phyloP scores from a whole-genome alignment of 768 basidiomycete genomes.

The Tulasnella sp. region DNA sequence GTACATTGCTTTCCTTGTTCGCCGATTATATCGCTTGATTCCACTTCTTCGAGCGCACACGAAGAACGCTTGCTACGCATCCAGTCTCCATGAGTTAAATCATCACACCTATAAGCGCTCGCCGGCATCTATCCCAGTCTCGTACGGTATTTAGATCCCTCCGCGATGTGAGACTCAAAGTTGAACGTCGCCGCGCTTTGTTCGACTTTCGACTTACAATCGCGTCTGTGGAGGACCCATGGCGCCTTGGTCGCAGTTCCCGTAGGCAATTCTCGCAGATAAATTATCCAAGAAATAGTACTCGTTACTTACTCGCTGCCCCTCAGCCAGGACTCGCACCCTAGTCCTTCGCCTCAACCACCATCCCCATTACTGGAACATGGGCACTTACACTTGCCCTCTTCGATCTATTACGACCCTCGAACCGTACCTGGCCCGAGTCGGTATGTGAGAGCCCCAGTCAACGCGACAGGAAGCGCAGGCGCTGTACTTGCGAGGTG shows the following conservation, averaged over 20 bases:
- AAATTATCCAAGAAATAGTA: neutral
- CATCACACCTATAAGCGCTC: no score
- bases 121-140: no score
- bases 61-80: no score
- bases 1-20: neutral
- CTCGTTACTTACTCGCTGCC: neutral
- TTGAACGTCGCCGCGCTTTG: neutral
- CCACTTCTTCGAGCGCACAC: neutral
- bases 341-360: no score
- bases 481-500: constrained; percentile 1
- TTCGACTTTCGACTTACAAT: neutral
- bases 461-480: neutral
- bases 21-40: neutral
- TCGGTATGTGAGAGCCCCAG: constrained; percentile 9
- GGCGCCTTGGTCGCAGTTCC: constrained; percentile 9
- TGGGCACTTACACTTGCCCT: neutral
- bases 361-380: no score
- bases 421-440: constrained; percentile 11
- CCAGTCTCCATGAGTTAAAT: no score
- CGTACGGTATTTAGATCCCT: no score
- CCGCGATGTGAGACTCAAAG: no score
- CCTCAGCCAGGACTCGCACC: neutral
- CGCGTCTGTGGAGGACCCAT: neutral
- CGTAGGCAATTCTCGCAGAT: neutral
- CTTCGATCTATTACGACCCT: constrained; percentile 15